Evolutionary conservation across 2,329 filamentous ascomycete species (phyloP), one percentile per base, ranked within the genome.

Genomic region (Chrysoporthe puriensis): DNA sequence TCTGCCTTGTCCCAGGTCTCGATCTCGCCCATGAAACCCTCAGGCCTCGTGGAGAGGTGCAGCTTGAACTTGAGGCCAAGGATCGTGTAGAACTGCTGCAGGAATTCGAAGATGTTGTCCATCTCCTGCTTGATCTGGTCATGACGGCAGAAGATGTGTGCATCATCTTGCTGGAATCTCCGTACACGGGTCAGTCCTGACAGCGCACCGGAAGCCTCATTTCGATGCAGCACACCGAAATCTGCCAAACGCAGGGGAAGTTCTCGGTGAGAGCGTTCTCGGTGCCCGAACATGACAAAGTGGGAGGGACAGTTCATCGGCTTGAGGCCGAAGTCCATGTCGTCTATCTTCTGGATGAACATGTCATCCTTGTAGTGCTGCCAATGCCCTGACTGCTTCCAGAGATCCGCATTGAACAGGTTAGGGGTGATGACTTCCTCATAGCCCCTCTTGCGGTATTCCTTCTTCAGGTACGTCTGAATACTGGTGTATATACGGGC

Each of bases 271-370:
- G 91, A 96, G 74, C 93, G 88, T 76, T 93, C 91, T 64, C 91
- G 88, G 79, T 95, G 91, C 62, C 86, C 88, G 79, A 97, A 97
- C 75, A 97, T 91, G 72, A 96, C 82, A 79, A 92, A 96, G 80
- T 98, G 95, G 40, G 94, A 94, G 4, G 96, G 96, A 81, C 96
- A 99, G 83, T 98, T 98, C 96, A 98, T 98, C 40, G 95, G 95
- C 83, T 98, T 98, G 63, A 98, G 82, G 18, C 90, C 94, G 69
- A 80, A 82, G 60, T 77, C 76, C 71, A 91, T 91, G 84, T 97
- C 97, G 78, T 97, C 94, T 43, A 91, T 82, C 66, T 88, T 84
- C 73, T 97, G 89, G 52, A 83, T 79, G 72, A 86, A 86, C 95
- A 98, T 98, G 81, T 97, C 94, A 71, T 98, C 95, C 76, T 94